Evolutionary conservation across 1,284 basidiomycete genomes (phyloP).

Genomic region (Heterobasidion annosum): DNA sequence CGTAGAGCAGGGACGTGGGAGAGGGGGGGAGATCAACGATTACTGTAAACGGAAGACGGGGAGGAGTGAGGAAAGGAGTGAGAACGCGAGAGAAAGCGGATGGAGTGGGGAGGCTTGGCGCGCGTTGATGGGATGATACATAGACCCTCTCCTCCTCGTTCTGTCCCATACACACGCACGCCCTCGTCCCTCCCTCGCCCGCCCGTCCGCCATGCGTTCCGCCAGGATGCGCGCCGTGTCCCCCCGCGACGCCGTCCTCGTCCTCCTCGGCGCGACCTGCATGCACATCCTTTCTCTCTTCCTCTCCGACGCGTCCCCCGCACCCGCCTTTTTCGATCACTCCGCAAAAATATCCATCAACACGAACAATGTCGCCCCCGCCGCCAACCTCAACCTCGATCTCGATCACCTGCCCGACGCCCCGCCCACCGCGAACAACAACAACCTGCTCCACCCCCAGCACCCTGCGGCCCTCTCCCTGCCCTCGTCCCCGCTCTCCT

Average conservation of each 20-base stretch:
- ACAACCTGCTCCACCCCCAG: not conserved
- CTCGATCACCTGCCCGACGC: not conserved
- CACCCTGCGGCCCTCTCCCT: not conserved
- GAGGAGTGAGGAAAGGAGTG: too few relatives aligned
- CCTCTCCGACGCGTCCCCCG: not conserved
- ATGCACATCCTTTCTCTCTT: not conserved
- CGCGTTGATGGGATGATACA: too few relatives aligned
- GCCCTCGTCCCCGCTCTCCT: not conserved
- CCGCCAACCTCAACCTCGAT: not conserved
- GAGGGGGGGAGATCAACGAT: too few relatives aligned
- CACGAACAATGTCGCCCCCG: not conserved
- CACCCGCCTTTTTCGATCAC: not conserved
- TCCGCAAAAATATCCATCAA: not conserved
- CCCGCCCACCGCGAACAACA: not conserved
- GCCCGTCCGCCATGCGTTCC: not conserved
- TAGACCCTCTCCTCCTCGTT: not conserved
- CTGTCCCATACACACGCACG: too few relatives aligned
- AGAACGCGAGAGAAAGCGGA: too few relatives aligned
- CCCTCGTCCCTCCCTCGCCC: not conserved
- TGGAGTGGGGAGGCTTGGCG: too few relatives aligned
- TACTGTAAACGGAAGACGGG: too few relatives aligned
- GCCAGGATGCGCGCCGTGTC: constrained; percentile 8
- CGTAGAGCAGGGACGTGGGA: too few relatives aligned
- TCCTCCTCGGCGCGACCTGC: constrained; percentile 34
- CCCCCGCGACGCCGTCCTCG: constrained; percentile 37